Base-by-base conservation (phyloP, 768 basidiomycete species). In the Tephrocybe sp. region DNA sequence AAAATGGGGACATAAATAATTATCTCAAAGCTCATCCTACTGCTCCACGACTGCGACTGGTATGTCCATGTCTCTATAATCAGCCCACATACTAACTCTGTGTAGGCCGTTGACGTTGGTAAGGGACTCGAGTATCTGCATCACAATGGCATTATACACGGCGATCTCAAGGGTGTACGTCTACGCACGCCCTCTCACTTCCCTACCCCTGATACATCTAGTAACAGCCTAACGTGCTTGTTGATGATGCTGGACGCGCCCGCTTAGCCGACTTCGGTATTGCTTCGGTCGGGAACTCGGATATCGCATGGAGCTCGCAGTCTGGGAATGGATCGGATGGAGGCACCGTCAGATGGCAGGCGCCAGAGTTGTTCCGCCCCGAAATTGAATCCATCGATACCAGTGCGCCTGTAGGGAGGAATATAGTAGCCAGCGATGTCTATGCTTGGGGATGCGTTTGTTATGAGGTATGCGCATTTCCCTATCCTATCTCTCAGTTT, bases 381-480 rank as follows among this genome's bases (percentile, higher is more conserved):
- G n/a, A n/a, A n/a, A n/a, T n/a, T n/a, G n/a, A n/a, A n/a, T n/a
- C n/a, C n/a, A n/a, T n/a, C n/a, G n/a, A n/a, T n/a, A n/a, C n/a
- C n/a, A n/a, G n/a, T n/a, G n/a, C n/a, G n/a, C n/a, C n/a, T n/a
- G n/a, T n/a, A n/a, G n/a, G n/a, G n/a, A n/a, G n/a, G n/a, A n/a
- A n/a, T n/a, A 48, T 32, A 17, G 25, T 4, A 21, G 8, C 20
- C 4, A 49, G 36, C 30, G 53, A 54, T 15, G 18, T 54, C 1
- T 50, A 46, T 33, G 30, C 38, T 6, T 55, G 37, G 37, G n/a
- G n/a, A n/a, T n/a, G n/a, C n/a, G n/a, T n/a, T n/a, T n/a, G n/a
- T n/a, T n/a, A n/a, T n/a, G n/a, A 36, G 48, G 12, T 47, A 32
- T 33, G 38, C 46, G 21, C 50, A 49, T 15, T 55, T n/a, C n/a